These are phyloP conservation scores for Lepidium africanum DNA, from an alignment of 345 rosid genomes.

Conservation along the genomic window DNA sequence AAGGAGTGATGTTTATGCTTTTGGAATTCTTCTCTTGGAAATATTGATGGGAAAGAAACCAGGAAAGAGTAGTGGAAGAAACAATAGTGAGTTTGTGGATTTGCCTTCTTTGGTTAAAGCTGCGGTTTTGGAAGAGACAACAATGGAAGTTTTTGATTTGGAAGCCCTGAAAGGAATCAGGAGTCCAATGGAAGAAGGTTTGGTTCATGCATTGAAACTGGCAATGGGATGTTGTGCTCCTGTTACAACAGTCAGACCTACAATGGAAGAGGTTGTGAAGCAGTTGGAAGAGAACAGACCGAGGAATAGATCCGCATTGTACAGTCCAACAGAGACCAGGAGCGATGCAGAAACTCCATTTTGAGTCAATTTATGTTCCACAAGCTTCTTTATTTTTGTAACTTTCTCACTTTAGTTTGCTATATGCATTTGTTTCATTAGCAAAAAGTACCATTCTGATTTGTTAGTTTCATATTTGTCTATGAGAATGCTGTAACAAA, in stretches of 20 bases:
- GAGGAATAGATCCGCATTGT: conserved; percentile 88
- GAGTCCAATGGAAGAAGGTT: conserved; percentile 95
- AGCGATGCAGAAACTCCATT: conserved; percentile 84
- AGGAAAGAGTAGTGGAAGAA: conserved; percentile 60
- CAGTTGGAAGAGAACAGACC: conserved; percentile 96
- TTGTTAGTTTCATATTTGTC: background rate
- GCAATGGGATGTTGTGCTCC: conserved; percentile 99
- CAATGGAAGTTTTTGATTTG: conserved; percentile 88
- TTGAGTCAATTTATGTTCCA: conserved; percentile 17
- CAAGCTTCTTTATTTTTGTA: background rate
- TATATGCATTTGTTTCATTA: conserved; percentile 13
- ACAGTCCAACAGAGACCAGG: conserved; percentile 84
- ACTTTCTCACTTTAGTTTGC: conserved; percentile 4
- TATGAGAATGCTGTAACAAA: conserved; percentile 7
- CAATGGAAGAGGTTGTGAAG: conserved; percentile 96
- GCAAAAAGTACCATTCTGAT: background rate
- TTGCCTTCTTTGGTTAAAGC: conserved; percentile 86
- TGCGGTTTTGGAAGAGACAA: conserved; percentile 90
- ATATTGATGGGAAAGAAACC: conserved; percentile 91
- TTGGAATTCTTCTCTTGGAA: conserved; percentile 85
- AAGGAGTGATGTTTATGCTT: conserved; percentile 90
- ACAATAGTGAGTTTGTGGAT: conserved; percentile 48
- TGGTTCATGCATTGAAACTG: conserved; percentile 90
- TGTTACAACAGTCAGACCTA: conserved; percentile 76
- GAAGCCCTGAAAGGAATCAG: conserved; percentile 81